Evolutionary conservation across 2,329 filamentous ascomycete genomes (phyloP), one percentile per base, ranked within the genome.

Genomic region (Trichoderma asperellum): DNA sequence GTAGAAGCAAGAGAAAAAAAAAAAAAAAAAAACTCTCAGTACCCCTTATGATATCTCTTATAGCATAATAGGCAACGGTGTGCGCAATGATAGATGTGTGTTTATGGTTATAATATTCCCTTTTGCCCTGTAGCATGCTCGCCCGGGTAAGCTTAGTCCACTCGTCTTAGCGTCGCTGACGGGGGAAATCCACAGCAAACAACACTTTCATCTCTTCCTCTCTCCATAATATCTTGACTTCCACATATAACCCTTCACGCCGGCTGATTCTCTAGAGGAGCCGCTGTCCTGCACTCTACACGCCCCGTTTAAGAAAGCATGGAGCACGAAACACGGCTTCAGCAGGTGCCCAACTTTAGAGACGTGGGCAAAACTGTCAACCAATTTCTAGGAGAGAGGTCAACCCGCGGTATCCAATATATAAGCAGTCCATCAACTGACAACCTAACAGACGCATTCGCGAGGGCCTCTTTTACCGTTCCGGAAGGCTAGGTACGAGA

Each of bases 301-400:
- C 11, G 24, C 57, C 12, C 12, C 18, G 24, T 37, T 10, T 32
- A 11, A 2, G 10, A 18, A n/a, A 24, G 4, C 55, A 66, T 70
- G 73, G 68, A 64, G 27, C 68, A 65, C 21, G 21, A 58, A 14
- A 7, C 56, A n/a, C 70, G 68, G 29, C 72, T 78, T 18, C 73
- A 76, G 47, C 72, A 72, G 7, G 73, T 94, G 62, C 81, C 90
- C 74, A 95, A 95, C 78, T 93, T 94, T 76, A 88, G 92, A 69
- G 92, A 95, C 83, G 89, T 94, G 55, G 91, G 89, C 52, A 81
- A 83, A 71, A 89, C 87, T 0, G 83, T 93, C 73, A 94, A 94
- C 74, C 76, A 80, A 32, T 85, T 85, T 71, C 78, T 87, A 5
- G 85, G 85, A 29, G 81, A 82, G 71, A 85, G 83, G 89, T 89